Conservation (phyloP, 2,329 filamentous ascomycete genomes). For the Colletotrichum sidae region DNA sequence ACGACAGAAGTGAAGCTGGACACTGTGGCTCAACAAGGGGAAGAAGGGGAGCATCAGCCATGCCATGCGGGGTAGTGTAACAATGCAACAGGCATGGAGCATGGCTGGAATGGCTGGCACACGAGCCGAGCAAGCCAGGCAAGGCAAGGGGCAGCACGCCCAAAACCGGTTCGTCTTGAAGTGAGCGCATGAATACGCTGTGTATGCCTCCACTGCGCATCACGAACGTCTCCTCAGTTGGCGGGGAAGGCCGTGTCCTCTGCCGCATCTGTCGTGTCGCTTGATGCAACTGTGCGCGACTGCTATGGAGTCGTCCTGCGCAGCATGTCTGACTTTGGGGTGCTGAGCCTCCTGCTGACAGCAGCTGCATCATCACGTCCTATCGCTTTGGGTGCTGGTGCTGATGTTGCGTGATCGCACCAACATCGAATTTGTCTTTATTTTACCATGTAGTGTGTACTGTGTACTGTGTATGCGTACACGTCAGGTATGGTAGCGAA, state of each 20-base stretch:
- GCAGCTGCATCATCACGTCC: no score
- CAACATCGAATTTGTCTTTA: no score
- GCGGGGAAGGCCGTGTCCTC: slow-evolving; percentile 17
- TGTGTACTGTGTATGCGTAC: no score
- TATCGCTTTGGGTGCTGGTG: no score
- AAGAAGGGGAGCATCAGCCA: background rate
- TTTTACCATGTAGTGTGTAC: no score
- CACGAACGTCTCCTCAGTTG: slow-evolving; percentile 7
- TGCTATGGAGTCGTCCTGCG: no score
- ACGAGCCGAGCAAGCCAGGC: slow-evolving; percentile 7
- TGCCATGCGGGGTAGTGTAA: slow-evolving; percentile 26
- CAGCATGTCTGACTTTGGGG: slow-evolving; percentile 11
- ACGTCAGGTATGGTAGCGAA: background rate
- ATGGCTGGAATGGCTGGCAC: slow-evolving; percentile 25
- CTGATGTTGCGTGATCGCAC: no score
- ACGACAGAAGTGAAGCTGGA: background rate
- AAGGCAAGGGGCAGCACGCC: slow-evolving; percentile 6
- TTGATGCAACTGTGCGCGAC: background rate
- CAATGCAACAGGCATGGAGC: slow-evolving; percentile 19
- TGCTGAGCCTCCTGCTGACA: slow-evolving; percentile 9
- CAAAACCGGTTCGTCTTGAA: slow-evolving; percentile 15
- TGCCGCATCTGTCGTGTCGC: slow-evolving; percentile 12
- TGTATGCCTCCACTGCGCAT: background rate
- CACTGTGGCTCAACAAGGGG: slow-evolving; percentile 18
- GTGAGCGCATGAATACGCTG: slow-evolving; percentile 17